Conservation (phyloP, 73 alveolate species). For the Tetrahymena elliotti region DNA sequence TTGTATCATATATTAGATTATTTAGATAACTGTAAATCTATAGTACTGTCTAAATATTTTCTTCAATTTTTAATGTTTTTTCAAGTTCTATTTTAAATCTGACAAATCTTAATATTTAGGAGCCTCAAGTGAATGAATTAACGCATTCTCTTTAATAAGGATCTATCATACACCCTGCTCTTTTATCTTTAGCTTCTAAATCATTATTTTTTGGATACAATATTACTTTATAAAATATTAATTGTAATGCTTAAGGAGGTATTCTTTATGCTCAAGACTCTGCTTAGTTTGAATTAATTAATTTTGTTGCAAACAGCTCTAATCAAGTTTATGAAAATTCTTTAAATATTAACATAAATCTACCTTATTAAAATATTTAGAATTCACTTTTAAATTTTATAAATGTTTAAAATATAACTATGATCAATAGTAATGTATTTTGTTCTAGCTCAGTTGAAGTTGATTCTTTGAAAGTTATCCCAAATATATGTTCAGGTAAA, state of each 20-base stretch:
- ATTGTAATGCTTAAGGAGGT: neutral
- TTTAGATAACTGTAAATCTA: neutral
- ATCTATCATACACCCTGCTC: neutral
- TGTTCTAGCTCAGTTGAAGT: neutral
- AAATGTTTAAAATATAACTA: neutral
- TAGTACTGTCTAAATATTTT: neutral
- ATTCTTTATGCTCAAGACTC: neutral
- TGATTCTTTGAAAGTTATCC: neutral
- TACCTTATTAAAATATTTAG: neutral
- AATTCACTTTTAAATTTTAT: neutral
- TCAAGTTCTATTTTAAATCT: neutral
- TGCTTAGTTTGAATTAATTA: neutral
- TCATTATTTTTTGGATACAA: neutral
- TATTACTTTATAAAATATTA: neutral
- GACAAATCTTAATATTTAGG: neutral
- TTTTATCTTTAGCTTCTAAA: neutral
- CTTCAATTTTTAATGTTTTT: neutral
- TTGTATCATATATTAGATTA: neutral
- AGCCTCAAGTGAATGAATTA: neutral
- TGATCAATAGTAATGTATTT: neutral
- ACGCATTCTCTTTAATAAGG: neutral
- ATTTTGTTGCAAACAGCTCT: neutral
- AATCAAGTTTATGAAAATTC: neutral
- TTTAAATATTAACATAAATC: neutral
- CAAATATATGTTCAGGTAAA: neutral